phyloP scores from a whole-genome alignment of 352 stramenopile species.

The Globisporangium yorkense region DNA sequence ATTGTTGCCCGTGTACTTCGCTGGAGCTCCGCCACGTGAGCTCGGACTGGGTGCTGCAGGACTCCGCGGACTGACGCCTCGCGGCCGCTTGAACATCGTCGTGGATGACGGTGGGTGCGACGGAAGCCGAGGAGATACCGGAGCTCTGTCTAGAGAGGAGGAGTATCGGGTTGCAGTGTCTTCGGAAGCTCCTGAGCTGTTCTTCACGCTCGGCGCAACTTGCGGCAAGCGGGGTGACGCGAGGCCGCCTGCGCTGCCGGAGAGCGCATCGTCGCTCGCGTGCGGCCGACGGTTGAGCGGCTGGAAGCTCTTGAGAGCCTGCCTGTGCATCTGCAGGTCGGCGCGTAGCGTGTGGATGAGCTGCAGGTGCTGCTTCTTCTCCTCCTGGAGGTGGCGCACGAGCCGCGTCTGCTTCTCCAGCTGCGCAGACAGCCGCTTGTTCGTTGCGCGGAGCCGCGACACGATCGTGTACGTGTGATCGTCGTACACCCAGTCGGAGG shows the following conservation, averaged over 20 bases:
- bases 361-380: constrained; percentile 42
- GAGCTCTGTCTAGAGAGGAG: background rate
- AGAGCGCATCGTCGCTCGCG: background rate
- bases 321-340: constrained; percentile 44
- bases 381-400: constrained; percentile 30
- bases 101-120: constrained; percentile 2
- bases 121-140: background rate
- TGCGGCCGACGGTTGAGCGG: background rate
- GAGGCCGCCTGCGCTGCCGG: background rate
- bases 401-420: constrained; percentile 52
- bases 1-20: background rate
- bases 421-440: constrained; percentile 37
- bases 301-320: constrained; percentile 33
- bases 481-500: constrained; percentile 26
- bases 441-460: constrained; percentile 35
- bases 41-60: background rate
- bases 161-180: too few species aligned
- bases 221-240: constrained; percentile 3
- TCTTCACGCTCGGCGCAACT: background rate
- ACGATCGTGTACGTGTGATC: constrained; percentile 52
- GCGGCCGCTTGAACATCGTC: background rate
- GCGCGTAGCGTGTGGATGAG: constrained; percentile 33
- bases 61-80: background rate
- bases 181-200: background rate
- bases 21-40: background rate